Evolutionary conservation across 257 asterid species (phyloP).

Genomic region (Forsythia suspensa): DNA sequence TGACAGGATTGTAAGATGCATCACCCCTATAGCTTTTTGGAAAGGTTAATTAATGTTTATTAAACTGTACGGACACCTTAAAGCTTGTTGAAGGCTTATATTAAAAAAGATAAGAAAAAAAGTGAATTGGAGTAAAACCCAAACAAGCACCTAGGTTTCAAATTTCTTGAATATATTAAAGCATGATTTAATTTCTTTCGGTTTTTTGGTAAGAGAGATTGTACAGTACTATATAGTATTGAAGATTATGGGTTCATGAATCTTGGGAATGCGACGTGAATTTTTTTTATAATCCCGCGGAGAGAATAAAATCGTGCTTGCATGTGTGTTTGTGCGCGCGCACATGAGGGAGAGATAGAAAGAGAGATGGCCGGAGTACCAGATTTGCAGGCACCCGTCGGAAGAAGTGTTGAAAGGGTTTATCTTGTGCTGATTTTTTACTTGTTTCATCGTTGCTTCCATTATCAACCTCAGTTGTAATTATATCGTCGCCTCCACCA

Average conservation of each 20-base stretch:
- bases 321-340: neutral
- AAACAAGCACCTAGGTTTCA: neutral
- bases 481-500: slow-evolving; percentile 4
- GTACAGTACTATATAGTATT: too few species aligned
- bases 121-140: neutral
- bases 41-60: neutral
- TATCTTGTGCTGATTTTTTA: slow-evolving; percentile 7
- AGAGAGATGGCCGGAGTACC: slow-evolving; percentile 21
- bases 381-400: slow-evolving; percentile 34
- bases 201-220: neutral
- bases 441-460: slow-evolving; percentile 10
- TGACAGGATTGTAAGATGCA: slow-evolving; percentile 28
- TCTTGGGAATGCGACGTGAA: neutral
- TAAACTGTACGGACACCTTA: neutral
- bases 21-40: slow-evolving; percentile 29
- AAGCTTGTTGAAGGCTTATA: neutral
- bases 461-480: slow-evolving; percentile 12
- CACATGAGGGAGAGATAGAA: neutral
- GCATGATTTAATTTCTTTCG: neutral
- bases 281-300: neutral
- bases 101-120: neutral
- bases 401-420: slow-evolving; percentile 25
- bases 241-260: neutral
- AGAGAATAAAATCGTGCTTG: neutral
- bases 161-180: neutral